phyloP scores from a whole-genome alignment of 2,329 filamentous ascomycete genomes.

The Epichloe aotearoae region DNA sequence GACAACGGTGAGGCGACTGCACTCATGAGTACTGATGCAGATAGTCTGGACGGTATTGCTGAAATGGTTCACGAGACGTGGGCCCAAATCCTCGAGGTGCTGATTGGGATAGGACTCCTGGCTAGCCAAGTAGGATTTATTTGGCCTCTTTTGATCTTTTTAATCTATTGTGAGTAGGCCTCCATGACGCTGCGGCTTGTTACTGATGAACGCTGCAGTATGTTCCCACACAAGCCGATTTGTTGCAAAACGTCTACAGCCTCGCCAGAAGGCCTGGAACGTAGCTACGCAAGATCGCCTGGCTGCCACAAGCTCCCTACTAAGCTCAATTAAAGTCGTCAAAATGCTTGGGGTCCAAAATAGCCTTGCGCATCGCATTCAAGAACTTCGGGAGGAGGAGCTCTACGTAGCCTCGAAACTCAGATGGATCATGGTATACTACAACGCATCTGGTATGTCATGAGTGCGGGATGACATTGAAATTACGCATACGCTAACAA shows the following conservation, averaged over 20 bases:
- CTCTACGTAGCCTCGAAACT: constrained; percentile 15
- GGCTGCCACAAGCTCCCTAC: constrained; percentile 19
- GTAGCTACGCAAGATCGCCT: constrained; percentile 26
- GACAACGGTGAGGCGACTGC: constrained; percentile 15
- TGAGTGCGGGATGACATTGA: too few relatives aligned
- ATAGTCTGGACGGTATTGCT: constrained; percentile 17
- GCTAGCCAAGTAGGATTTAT: constrained; percentile 28
- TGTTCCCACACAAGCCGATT: constrained; percentile 28
- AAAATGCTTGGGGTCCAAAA: constrained; percentile 21
- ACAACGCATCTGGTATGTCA: too few relatives aligned
- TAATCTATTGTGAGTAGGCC: constrained; percentile 27
- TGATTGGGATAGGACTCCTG: constrained; percentile 26
- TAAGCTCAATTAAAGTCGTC: constrained; percentile 25
- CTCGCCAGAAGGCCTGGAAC: constrained; percentile 26
- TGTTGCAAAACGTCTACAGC: constrained; percentile 23
- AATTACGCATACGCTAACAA: too few relatives aligned
- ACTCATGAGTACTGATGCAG: constrained; percentile 28
- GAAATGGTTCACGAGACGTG: constrained; percentile 29
- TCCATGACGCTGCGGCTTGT: not conserved
- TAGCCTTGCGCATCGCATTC: constrained; percentile 8
- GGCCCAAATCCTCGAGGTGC: constrained; percentile 27
- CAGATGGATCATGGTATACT: constrained; percentile 21
- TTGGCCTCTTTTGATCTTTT: constrained; percentile 23
- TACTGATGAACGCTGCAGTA: constrained; percentile 14
- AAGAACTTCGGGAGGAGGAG: constrained; percentile 19